Evolutionary conservation across 345 rosid species (phyloP).

Genomic region (Hevea brasiliensis): DNA sequence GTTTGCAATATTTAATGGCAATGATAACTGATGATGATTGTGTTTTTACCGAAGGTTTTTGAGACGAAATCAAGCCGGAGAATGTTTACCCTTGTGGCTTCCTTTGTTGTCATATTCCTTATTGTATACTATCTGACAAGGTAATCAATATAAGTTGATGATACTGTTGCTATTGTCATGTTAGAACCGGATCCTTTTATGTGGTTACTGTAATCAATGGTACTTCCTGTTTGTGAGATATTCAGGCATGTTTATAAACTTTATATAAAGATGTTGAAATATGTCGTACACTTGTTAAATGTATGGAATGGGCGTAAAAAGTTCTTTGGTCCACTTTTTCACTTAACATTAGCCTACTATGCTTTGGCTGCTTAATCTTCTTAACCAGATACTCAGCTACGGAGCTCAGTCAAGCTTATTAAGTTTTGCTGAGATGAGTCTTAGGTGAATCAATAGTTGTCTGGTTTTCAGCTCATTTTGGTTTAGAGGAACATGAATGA

Average conservation of each 20-base stretch:
- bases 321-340: not conserved
- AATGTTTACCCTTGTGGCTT: constrained; percentile 84
- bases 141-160: constrained; percentile 30
- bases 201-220: constrained; percentile 23
- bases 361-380: not conserved
- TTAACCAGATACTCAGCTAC: not conserved
- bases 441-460: too few relatives aligned
- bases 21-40: constrained; percentile 11
- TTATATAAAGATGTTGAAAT: constrained; percentile 32
- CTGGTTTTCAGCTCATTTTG: not conserved
- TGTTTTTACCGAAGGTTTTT: constrained; percentile 54
- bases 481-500: too few relatives aligned
- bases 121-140: constrained; percentile 81
- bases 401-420: not conserved
- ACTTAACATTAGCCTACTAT: not conserved
- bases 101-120: constrained; percentile 78
- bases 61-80: constrained; percentile 92
- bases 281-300: constrained; percentile 5
- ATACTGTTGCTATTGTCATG: constrained; percentile 11
- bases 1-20: not conserved
- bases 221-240: constrained; percentile 24
- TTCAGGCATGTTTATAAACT: constrained; percentile 23
- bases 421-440: not conserved
- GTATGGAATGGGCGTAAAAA: constrained; percentile 15
- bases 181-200: constrained; percentile 24